These are phyloP conservation scores for Neofusicoccum sp. DNA, from an alignment of 2,329 filamentous ascomycete genomes.

Conservation along the genomic window DNA sequence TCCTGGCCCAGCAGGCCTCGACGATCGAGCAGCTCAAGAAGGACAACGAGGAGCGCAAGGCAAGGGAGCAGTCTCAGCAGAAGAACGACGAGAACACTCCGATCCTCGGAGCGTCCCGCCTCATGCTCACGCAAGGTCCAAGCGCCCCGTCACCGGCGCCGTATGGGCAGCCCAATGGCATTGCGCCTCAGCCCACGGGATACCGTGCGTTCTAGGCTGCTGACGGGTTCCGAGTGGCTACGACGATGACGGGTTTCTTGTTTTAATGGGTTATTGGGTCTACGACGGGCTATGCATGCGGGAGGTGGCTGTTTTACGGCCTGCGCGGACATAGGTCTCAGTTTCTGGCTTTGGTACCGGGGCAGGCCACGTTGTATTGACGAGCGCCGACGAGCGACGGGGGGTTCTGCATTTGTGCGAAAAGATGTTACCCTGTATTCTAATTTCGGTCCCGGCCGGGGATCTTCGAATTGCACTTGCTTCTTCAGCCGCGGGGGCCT, in stretches of 20 bases:
- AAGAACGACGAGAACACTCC: constrained; percentile 92
- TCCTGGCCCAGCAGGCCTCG: constrained; percentile 84
- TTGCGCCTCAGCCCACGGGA: constrained; percentile 81
- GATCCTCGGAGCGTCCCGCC: constrained; percentile 80
- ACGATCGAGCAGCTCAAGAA: constrained; percentile 83
- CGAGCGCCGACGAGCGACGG: constrained; percentile 14
- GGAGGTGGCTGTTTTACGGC: not conserved
- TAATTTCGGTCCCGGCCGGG: constrained; percentile 11
- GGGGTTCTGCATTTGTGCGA: constrained; percentile 16
- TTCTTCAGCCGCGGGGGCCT: not conserved
- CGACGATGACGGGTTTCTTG: constrained; percentile 1
- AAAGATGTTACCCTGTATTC: constrained; percentile 17
- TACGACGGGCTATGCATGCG: constrained; percentile 8
- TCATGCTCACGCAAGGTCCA: constrained; percentile 95
- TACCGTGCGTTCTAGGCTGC: constrained; percentile 36
- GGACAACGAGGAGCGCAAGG: constrained; percentile 93
- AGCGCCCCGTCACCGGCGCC: constrained; percentile 61
- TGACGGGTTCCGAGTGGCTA: not conserved
- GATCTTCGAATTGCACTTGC: constrained; percentile 8
- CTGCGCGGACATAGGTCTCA: not conserved
- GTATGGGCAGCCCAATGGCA: constrained; percentile 80
- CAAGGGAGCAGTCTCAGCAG: constrained; percentile 67
- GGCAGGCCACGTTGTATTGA: constrained; percentile 12
- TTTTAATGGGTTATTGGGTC: constrained; percentile 15
- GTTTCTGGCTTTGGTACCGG: constrained; percentile 8